Base-by-base conservation (phyloP, 192 early-diverging fungal genomes). In the Obelidium mucronatum region DNA sequence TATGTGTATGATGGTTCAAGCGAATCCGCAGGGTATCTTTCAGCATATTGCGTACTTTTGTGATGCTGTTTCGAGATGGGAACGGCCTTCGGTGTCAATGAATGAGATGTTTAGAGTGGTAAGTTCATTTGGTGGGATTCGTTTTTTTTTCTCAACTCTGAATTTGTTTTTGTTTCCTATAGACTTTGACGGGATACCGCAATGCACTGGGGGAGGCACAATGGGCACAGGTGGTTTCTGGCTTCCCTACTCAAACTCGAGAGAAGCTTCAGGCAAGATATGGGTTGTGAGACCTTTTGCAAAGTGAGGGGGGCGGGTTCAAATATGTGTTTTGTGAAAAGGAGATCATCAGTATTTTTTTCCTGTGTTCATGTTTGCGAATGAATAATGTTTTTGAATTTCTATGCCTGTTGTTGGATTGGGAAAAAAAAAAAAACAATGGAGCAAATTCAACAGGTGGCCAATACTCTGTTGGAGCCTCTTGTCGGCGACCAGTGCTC, bases 1-100 rank as follows among this genome's bases (percentile, higher is more conserved):
- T 42, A 78, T 99, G 76, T 97, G 96, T 84, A 89, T 91, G 39
- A 93, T 98, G 91, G 95, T 98, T 53, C 86, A 93, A 69, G 80
- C 88, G 48, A 98, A 98, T 81, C 97, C 98, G 19, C 88, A 95
- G 59, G 95, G 78, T 28, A 77, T 83, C 37, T 62, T 64, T 13
- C 40, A 42, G 63, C 63, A 67, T 51, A 58, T 39, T 36, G 59
- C 24, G 82, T 42, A 64, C 4, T 53, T 79, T 77, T 51, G 60
- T 76, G 72, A 85, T 53, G 28, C 37, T 70, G 80, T 59, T 28
- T 87, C 89, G 64, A 88, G 89, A 79, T 96, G 93, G 89, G 90
- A 90, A 63, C 87, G 86, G 24, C 90, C 91, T 39, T 83, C 89
- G 40, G 76, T 82, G 26, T 81, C 82, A 62, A 82, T 92, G 67